phyloP scores from a whole-genome alignment of 2,329 filamentous ascomycete species.

The Coleophoma eucalyptorum region DNA sequence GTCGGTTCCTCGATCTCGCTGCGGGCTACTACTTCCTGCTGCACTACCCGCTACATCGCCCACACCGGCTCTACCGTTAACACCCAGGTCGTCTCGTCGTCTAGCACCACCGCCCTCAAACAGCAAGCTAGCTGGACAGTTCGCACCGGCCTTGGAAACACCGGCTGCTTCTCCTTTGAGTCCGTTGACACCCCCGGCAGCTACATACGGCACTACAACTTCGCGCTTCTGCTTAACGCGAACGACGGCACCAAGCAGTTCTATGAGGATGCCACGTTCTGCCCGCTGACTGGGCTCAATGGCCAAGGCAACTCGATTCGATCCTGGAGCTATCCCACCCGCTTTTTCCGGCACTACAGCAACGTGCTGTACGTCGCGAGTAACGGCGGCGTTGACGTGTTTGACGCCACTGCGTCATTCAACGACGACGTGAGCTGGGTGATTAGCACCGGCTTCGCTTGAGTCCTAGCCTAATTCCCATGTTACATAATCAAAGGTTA shows the following conservation, averaged over 20 bases:
- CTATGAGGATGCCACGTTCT: slow-evolving; percentile 60
- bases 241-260: slow-evolving; percentile 54
- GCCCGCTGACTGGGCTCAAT: slow-evolving; percentile 46
- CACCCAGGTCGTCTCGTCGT: slow-evolving; percentile 50
- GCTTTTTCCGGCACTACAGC: slow-evolving; percentile 52
- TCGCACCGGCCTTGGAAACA: slow-evolving; percentile 50
- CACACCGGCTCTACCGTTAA: slow-evolving; percentile 47
- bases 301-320: slow-evolving; percentile 48
- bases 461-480: slow-evolving; percentile 5
- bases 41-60: slow-evolving; percentile 48
- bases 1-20: slow-evolving; percentile 49
- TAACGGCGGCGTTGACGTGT: slow-evolving; percentile 51
- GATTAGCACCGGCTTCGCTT: slow-evolving; percentile 41
- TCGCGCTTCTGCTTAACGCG: slow-evolving; percentile 42
- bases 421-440: slow-evolving; percentile 52
- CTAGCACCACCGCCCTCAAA: slow-evolving; percentile 44
- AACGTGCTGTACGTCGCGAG: slow-evolving; percentile 43
- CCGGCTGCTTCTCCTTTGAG: slow-evolving; percentile 58
- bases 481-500: too few relatives aligned
- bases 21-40: slow-evolving; percentile 51
- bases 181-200: slow-evolving; percentile 53
- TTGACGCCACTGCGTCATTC: slow-evolving; percentile 45
- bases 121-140: slow-evolving; percentile 50
- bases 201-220: slow-evolving; percentile 54
- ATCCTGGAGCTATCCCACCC: slow-evolving; percentile 57